A percentile compares a stretch with the other conserved stretches of the same genome.
These are phyloP conservation scores for Diplotaxis tenuifolia DNA, from an alignment of 345 rosid species.

Conservation along the genomic window DNA sequence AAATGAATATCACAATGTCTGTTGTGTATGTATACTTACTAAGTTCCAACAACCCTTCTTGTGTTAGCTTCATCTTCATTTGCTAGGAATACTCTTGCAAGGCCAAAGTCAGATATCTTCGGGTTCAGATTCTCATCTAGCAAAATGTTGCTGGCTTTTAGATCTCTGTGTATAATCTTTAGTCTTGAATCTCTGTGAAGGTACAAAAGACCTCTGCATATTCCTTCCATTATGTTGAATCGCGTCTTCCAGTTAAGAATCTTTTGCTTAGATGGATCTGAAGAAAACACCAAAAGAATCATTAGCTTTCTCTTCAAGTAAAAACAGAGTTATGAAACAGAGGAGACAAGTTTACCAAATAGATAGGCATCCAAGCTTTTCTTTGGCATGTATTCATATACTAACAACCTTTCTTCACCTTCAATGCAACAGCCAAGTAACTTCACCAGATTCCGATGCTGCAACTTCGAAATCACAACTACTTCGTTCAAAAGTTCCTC, in stretches of 20 bases:
- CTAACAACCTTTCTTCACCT: constrained; percentile 54
- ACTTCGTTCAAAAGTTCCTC: constrained; percentile 62
- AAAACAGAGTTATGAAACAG: neutral
- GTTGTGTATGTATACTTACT: constrained; percentile 31
- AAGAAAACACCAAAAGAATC: neutral
- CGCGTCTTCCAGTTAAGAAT: constrained; percentile 43
- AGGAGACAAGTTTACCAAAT: constrained; percentile 35
- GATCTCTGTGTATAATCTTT: constrained; percentile 51
- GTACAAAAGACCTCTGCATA: constrained; percentile 47
- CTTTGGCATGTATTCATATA: constrained; percentile 55
- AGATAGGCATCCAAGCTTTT: constrained; percentile 44
- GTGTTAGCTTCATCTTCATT: constrained; percentile 49
- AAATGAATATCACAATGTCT: neutral
- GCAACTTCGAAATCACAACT: constrained; percentile 53
- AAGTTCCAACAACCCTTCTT: constrained; percentile 46
- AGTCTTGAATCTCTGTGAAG: constrained; percentile 55
- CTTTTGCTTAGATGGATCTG: constrained; percentile 31
- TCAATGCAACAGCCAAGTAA: constrained; percentile 59
- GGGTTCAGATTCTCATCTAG: constrained; percentile 51
- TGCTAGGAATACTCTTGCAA: constrained; percentile 41
- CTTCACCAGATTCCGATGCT: constrained; percentile 62
- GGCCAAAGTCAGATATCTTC: constrained; percentile 50
- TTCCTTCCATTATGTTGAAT: constrained; percentile 46
- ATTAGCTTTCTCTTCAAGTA: neutral
- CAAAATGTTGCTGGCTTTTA: constrained; percentile 49